phyloP scores from a whole-genome alignment of 2,329 filamentous ascomycete species.

The Colletotrichum brevisporum region DNA sequence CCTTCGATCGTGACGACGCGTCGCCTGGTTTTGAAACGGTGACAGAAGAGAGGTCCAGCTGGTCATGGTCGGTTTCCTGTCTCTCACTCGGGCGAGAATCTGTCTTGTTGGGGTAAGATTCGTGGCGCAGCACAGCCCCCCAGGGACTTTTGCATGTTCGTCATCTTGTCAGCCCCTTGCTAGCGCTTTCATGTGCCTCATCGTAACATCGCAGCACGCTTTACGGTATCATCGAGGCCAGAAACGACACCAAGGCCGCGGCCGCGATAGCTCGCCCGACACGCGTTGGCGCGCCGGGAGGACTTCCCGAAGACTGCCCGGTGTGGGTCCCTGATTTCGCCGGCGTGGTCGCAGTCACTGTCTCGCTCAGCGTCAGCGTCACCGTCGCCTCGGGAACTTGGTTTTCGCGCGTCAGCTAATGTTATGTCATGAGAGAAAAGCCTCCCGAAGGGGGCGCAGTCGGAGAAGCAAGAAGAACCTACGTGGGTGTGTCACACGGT shows the following conservation, averaged over 20 bases:
- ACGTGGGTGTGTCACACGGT: constrained; percentile 22
- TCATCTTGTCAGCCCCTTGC: too few species aligned
- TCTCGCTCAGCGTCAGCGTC: background rate
- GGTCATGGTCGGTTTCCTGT: too few species aligned
- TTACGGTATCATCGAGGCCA: background rate
- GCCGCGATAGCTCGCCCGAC: background rate
- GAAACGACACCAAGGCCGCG: background rate
- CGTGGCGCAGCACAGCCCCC: too few species aligned
- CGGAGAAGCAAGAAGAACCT: background rate
- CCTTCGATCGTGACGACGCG: too few species aligned
- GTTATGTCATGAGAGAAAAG: too few species aligned
- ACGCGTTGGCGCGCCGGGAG: background rate
- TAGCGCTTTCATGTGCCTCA: too few species aligned
- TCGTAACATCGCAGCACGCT: background rate
- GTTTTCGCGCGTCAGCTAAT: background rate
- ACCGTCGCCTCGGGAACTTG: constrained; percentile 5
- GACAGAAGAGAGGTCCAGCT: too few species aligned
- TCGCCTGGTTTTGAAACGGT: too few species aligned
- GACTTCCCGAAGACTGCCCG: background rate
- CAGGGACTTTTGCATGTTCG: too few species aligned
- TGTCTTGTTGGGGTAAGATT: too few species aligned
- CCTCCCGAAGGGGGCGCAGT: too few species aligned
- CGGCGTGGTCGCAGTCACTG: background rate
- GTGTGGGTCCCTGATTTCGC: background rate
- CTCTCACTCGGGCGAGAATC: too few species aligned